Conservation (phyloP, 306 rosid species). For the Prunus padus region DNA sequence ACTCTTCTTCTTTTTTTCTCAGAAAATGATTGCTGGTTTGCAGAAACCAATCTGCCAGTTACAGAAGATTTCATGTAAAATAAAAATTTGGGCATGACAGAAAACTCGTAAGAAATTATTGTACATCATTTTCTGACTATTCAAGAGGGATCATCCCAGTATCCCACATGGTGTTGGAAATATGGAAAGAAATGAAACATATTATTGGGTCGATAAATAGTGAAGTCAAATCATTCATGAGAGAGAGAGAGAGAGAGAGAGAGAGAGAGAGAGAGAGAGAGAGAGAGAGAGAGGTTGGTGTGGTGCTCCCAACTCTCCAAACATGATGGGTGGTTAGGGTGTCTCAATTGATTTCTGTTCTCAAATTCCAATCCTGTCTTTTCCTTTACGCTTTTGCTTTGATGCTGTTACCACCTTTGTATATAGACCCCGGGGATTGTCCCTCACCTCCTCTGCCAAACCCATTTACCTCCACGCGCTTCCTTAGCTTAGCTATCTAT, state of each 20-base stretch:
- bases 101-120: not conserved
- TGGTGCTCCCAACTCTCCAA: slow-evolving; percentile 59
- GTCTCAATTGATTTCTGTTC: slow-evolving; percentile 44
- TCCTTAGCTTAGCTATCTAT: not conserved
- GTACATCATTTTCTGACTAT: not conserved
- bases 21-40: no score
- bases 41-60: no score
- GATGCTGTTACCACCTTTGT: slow-evolving; percentile 21
- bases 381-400: slow-evolving; percentile 23
- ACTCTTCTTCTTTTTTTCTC: no score
- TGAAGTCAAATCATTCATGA: slow-evolving; percentile 23
- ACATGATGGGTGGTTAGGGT: slow-evolving; percentile 96
- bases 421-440: not conserved
- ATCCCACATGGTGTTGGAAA: not conserved
- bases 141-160: not conserved
- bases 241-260: not conserved
- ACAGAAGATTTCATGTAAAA: not conserved
- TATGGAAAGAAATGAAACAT: not conserved
- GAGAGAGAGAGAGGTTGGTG: slow-evolving; percentile 29
- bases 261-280: not conserved
- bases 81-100: not conserved
- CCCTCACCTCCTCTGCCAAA: not conserved
- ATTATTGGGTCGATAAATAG: not conserved
- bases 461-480: slow-evolving; percentile 7
- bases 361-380: slow-evolving; percentile 54